Base-by-base conservation (phyloP, 257 asterid genomes). In the Orobanche coerulescens region DNA sequence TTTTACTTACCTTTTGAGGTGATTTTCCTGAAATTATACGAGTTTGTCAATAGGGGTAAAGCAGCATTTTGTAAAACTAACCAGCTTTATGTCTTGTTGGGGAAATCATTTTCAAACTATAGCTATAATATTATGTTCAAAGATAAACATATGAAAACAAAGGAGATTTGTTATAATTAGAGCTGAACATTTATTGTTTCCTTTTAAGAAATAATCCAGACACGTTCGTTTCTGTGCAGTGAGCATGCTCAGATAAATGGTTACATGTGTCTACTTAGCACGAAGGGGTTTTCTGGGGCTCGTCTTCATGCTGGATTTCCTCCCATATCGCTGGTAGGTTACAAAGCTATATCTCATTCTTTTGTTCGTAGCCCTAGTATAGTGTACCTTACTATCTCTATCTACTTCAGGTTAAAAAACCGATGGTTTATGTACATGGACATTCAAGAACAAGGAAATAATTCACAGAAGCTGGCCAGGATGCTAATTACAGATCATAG, bases 371-470 rank as follows among this genome's bases (percentile, higher is more conserved):
- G 7, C 26, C 9, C 52, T 8, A 15, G 53, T 16, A 4, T 25
- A 36, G 19, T 58, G 24, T 37, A 22, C 34, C 47, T 49, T 47
- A 59, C 13, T 20, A n/a, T 64, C 34, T 28, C 6, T 49, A 11
- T 52, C 19, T 37, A 20, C 36, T 47, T 49, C 84, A 85, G 94
- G 77, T 65, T 5, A 78, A 71, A 61, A 75, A 42, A 14, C 84
- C 86, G 12, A 82, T 73, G 75, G 80, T 81, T 25, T 82, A 62
- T 49, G 68, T 82, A 61, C 88, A 78, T 63, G 90, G 88, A 56
- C 79, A 67, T 67, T 67, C 64, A 5, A 62, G 62, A 72, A 72
- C 24, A 40, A 20, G 19, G 83, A 73, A 56, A 58, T 76, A 19
- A 64, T 67, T 67, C 70, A 44, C 52, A 75, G 64, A 65, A 69